A percentile compares a stretch with the other conserved stretches of the same genome.
These are phyloP conservation scores for Begonia masoniana DNA, from an alignment of 306 rosid species.

Conservation along the genomic window DNA sequence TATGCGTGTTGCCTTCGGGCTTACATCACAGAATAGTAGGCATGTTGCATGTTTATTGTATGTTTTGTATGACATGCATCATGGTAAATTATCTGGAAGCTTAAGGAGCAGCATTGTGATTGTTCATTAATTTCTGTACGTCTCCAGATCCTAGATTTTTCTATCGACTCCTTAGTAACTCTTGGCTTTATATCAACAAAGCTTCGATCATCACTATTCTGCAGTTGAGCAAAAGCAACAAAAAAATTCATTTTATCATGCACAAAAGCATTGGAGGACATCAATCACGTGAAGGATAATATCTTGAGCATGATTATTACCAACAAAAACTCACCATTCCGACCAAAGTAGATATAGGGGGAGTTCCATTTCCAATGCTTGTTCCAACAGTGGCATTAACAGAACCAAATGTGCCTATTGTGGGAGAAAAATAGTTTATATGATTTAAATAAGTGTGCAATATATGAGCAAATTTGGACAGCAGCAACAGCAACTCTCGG, in stretches of 20 bases:
- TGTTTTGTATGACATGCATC: too few relatives aligned
- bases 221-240: constrained; percentile 16
- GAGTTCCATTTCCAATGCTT: constrained; percentile 69
- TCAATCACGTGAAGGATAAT: too few relatives aligned
- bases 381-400: constrained; percentile 56
- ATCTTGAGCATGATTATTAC: background rate
- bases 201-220: constrained; percentile 79
- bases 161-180: too few relatives aligned
- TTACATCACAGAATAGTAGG: too few relatives aligned
- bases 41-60: too few relatives aligned
- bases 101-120: too few relatives aligned
- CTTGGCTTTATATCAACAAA: constrained; percentile 71
- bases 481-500: constrained; percentile 80
- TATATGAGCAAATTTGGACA: constrained; percentile 11
- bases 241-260: constrained; percentile 6
- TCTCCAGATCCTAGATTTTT: too few relatives aligned
- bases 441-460: constrained; percentile 27
- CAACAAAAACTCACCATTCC: constrained; percentile 54
- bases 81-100: too few relatives aligned
- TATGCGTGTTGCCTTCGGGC: too few relatives aligned
- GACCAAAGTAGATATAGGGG: constrained; percentile 64
- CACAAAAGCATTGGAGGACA: background rate
- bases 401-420: constrained; percentile 62
- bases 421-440: constrained; percentile 39
- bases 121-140: too few relatives aligned